Percentiles rank a stretch among this genome's conserved stretches.
Conservation (phyloP, 1,284 basidiomycete species). For the Laetiporus sulphureus region DNA sequence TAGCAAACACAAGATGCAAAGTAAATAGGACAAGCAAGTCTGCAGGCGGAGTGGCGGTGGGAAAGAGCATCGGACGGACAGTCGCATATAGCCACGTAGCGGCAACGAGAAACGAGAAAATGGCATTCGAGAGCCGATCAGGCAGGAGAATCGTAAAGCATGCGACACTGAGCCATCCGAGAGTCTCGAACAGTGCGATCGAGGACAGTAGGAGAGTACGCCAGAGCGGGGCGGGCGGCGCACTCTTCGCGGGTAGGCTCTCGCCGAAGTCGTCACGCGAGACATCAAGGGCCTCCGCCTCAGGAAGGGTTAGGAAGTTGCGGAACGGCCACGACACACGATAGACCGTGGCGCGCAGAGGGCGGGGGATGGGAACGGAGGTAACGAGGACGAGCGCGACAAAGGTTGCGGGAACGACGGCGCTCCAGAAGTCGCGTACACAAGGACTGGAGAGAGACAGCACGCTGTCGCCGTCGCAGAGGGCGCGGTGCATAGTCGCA, state of each 20-base stretch:
- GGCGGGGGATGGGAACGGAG: slow-evolving; percentile 28
- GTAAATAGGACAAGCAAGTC: slow-evolving; percentile 48
- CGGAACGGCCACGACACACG: slow-evolving; percentile 33
- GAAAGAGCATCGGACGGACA: slow-evolving; percentile 33
- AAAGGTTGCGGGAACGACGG: slow-evolving; percentile 43
- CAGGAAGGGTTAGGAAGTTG: slow-evolving; percentile 47
- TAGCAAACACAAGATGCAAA: slow-evolving; percentile 33
- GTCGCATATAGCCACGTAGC: slow-evolving; percentile 53
- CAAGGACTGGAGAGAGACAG: slow-evolving; percentile 46
- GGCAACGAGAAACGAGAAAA: slow-evolving; percentile 36
- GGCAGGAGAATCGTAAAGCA: slow-evolving; percentile 32
- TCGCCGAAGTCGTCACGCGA: slow-evolving; percentile 21
- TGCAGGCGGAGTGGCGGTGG: slow-evolving; percentile 40
- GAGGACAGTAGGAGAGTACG: slow-evolving; percentile 45
- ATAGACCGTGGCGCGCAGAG: slow-evolving; percentile 19
- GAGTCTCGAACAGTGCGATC: slow-evolving; percentile 40
- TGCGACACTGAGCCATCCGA: slow-evolving; percentile 44
- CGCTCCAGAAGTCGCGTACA: slow-evolving; percentile 49
- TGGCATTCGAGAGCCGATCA: slow-evolving; percentile 21
- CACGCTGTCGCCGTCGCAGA: slow-evolving; percentile 12
- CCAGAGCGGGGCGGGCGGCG: slow-evolving; percentile 40
- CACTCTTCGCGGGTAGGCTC: slow-evolving; percentile 11
- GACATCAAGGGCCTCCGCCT: slow-evolving; percentile 47
- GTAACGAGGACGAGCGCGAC: slow-evolving; percentile 39
- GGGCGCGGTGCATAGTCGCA: slow-evolving; percentile 3